Evolutionary conservation across 2,329 filamentous ascomycete genomes (phyloP), one percentile per base, ranked within the genome.

Genomic region (Acephala macrosclerotiorum): DNA sequence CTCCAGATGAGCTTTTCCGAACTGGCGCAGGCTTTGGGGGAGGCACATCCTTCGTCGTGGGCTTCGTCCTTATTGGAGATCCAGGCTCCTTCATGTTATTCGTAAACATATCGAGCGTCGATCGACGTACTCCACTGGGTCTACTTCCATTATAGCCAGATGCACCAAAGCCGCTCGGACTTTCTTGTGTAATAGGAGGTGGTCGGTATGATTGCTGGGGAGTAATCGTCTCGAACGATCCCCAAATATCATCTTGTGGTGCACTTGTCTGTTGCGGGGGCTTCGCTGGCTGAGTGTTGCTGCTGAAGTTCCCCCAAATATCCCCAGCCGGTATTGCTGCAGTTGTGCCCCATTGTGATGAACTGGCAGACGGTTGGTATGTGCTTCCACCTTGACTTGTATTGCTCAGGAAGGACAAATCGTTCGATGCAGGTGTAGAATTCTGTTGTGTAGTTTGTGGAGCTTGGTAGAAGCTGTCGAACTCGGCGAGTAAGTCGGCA

Each of bases 401-500:
- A 49, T 26, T 58, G 29, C 66, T 61, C 8, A 75, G 56, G 45
- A 72, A 69, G 5, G 68, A 67, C 18, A 74, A 64, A 51, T 73
- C 70, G 42, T 74, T 73, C 40, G 65, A 66, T 18, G 71, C 64
- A 18, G 72, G 60, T 2, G 68, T 64, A 1, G 69, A 36, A 42
- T 59, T 67, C n/a, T 72, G 69, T 57, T 77, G 73, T 18, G 71
- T 67, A n/a, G 72, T 71, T 55, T 70, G 71, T 35, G 79, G 73
- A 65, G 77, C 68, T 66, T 71, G 71, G 60, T 84, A 81, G 70
- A 82, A 79, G 71, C 79, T 80, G 73, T 85, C 86, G 71, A 90
- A 89, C 70, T 87, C 85, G 63, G 87, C 87, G 73, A 90, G 87
- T 64, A 90, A 83, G 77, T 90, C 87, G 68, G 87, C 86, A 71